These are phyloP conservation scores for Stromatinia cepivora DNA, from an alignment of 2,329 filamentous ascomycete species.

Conservation along the genomic window DNA sequence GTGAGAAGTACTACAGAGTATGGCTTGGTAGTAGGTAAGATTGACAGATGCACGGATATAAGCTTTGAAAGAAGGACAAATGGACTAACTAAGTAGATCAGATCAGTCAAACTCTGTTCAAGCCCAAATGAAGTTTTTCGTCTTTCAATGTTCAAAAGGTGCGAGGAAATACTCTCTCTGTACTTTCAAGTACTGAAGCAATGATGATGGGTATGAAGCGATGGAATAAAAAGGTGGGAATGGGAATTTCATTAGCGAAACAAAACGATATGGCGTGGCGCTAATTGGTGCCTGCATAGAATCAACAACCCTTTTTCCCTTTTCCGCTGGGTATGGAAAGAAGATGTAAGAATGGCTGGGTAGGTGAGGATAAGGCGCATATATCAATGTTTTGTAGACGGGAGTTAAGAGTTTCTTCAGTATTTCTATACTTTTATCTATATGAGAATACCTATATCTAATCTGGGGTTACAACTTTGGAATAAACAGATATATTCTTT, in stretches of 20 bases:
- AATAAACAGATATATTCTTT: too few species aligned
- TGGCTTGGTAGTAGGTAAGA: too few species aligned
- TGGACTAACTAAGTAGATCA: background rate
- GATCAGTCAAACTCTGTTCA: background rate
- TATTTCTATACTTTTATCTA: too few species aligned
- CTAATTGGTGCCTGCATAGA: conserved; percentile 16
- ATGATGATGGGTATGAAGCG: background rate
- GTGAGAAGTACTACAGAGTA: too few species aligned
- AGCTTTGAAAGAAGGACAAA: background rate
- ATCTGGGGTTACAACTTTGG: too few species aligned
- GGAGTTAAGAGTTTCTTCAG: too few species aligned
- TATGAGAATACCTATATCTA: too few species aligned
- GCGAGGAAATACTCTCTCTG: background rate
- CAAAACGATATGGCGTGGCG: background rate
- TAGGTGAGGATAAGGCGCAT: background rate
- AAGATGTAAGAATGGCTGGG: background rate
- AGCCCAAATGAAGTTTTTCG: background rate
- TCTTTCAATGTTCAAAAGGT: background rate
- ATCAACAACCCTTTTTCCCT: conserved; percentile 4
- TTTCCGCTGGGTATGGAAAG: background rate
- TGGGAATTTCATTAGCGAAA: conserved; percentile 7
- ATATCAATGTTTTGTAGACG: too few species aligned
- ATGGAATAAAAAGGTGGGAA: background rate
- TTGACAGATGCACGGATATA: conserved; percentile 6
- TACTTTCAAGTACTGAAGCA: background rate